Evolutionary conservation across 352 stramenopile species (phyloP), one percentile per base, ranked within the genome.

Genomic region (Phytophthora litchii): DNA sequence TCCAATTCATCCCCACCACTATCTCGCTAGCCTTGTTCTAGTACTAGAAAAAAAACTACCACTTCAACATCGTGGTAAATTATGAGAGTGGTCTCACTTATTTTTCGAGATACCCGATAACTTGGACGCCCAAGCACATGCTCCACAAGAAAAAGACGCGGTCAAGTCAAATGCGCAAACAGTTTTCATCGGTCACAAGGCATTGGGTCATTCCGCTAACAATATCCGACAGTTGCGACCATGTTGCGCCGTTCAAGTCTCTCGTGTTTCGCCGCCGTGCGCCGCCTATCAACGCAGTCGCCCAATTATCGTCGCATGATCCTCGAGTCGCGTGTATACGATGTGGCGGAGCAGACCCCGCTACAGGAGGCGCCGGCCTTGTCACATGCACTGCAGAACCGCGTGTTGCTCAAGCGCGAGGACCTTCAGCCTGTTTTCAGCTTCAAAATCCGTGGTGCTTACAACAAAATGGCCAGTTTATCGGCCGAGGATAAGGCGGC

Each of bases 401-500:
- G 74, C 54, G 80, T 97, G 35, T 70, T 80, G 59, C 85, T 98
- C 29, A 98, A 99, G 88, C 80, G 96, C 51, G 96, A 99, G 78
- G 97, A 99, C 76, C 82, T 96, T 48, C 96, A 99, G 78, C 96
- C 96, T 35, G 96, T 99, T 23, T 99, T 99, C 72, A 98, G 93
- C 52, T 99, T 99, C 85, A 99, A 99, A 85, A 96, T 99, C 63
- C 91, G 97, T 44, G 97, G 97, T 49, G 96, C 97, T 1, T 99
- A 99, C 89, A 99, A 99, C 85, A 99, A 99, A 78, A 99, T 99
- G 88, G 91, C 91, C 13, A 93, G 86, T 65, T 70, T 99, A 11
- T 77, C 88, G 5, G 48, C 57, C 13, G 70, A 77, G 19, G 74
- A 97, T 55, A 87, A 96, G 35, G 63, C 67, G 1, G 68, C 70